Conservation (phyloP, 441 rosid species). For the Aquilaria agallochum region DNA sequence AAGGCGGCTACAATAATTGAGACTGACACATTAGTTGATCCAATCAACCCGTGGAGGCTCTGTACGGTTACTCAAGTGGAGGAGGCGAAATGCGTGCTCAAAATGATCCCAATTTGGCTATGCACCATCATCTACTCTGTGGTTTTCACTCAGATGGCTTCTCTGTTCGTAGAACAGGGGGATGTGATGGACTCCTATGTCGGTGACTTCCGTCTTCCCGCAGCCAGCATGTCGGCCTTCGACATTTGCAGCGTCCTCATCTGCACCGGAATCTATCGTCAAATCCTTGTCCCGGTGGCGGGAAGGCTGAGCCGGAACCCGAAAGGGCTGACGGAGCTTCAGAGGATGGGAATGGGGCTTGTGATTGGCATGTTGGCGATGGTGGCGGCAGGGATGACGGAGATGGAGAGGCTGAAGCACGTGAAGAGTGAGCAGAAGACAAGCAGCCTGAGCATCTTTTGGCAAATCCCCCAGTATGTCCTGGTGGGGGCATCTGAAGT, state of each 20-base stretch:
- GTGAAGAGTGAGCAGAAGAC: constrained; percentile 41
- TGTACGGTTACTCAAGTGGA: constrained; percentile 95
- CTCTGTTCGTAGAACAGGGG: constrained; percentile 90
- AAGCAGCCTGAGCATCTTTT: constrained; percentile 66
- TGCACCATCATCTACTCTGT: constrained; percentile 94
- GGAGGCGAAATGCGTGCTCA: constrained; percentile 84
- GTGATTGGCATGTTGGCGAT: constrained; percentile 74
- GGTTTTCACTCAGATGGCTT: constrained; percentile 92
- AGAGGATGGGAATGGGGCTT: constrained; percentile 84
- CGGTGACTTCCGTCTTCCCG: constrained; percentile 65
- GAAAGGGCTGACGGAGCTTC: constrained; percentile 68
- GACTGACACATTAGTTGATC: constrained; percentile 25
- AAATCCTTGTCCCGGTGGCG: constrained; percentile 51
- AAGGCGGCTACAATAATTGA: constrained; percentile 87
- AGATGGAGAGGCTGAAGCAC: constrained; percentile 49
- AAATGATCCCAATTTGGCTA: constrained; percentile 81
- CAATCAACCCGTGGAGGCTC: constrained; percentile 54
- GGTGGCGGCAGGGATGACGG: constrained; percentile 81
- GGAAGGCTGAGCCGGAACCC: constrained; percentile 45
- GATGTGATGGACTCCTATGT: constrained; percentile 62
- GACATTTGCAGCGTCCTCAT: constrained; percentile 77
- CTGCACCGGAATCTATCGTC: constrained; percentile 69
- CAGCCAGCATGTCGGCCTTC: constrained; percentile 94
- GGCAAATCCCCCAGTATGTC: constrained; percentile 91
- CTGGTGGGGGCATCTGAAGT: constrained; percentile 87